phyloP scores from a whole-genome alignment of 352 stramenopile species.

The Bremia lactucae region DNA sequence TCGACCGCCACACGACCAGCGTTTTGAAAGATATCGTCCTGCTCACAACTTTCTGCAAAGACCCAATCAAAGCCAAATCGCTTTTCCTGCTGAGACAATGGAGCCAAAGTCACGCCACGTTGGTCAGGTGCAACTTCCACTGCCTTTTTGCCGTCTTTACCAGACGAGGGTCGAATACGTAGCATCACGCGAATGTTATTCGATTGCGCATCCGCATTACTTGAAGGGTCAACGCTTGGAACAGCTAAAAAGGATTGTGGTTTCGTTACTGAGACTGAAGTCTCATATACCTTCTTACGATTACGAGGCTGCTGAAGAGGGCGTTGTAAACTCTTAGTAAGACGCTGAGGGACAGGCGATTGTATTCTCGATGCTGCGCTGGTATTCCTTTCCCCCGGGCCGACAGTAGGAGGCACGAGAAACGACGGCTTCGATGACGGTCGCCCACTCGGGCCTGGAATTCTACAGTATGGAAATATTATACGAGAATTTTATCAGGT shows the following conservation, averaged over 20 bases:
- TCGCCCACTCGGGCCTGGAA: slow-evolving; percentile 10
- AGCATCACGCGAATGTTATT: slow-evolving; percentile 70
- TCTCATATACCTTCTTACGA: slow-evolving; percentile 11
- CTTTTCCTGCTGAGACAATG: slow-evolving; percentile 57
- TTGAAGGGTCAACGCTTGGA: slow-evolving; percentile 7
- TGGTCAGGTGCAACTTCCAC: slow-evolving; percentile 48
- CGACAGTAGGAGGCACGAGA: slow-evolving; percentile 10
- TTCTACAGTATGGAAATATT: slow-evolving; percentile 6
- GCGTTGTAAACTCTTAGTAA: too few relatives aligned
- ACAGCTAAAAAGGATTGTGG: neutral
- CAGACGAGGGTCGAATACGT: slow-evolving; percentile 31
- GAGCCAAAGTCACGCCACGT: slow-evolving; percentile 49
- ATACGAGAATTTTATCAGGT: neutral
- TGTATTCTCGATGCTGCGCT: slow-evolving; percentile 12
- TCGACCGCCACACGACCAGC: slow-evolving; percentile 66
- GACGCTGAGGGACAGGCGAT: too few relatives aligned
- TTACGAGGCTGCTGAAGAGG: too few relatives aligned
- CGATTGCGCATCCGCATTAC: slow-evolving; percentile 6
- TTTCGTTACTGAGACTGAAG: slow-evolving; percentile 11
- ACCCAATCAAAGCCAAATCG: slow-evolving; percentile 80
- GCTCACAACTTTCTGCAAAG: slow-evolving; percentile 51
- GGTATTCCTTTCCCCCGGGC: neutral
- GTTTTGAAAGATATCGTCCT: slow-evolving; percentile 77
- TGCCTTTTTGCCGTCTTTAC: slow-evolving; percentile 28
- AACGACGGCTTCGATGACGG: slow-evolving; percentile 15